Conservation (phyloP, 331 rosid genomes). For the Malus hybrid region DNA sequence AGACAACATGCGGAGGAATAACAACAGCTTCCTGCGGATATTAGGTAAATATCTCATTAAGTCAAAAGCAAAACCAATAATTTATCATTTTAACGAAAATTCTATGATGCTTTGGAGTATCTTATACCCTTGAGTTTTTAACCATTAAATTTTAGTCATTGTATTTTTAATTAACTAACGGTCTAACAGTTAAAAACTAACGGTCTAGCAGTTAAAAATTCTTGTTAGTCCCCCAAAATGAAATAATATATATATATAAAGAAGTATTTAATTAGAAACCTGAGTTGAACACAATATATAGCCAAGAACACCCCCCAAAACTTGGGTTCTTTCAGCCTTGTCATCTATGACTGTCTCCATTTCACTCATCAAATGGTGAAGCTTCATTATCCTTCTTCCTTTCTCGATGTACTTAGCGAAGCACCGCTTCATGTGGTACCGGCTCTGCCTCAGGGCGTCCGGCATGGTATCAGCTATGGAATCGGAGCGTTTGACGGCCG, state of each 20-base stretch:
- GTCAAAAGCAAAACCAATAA: background rate
- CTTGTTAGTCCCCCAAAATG: no score
- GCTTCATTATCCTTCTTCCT: slow-evolving; percentile 67
- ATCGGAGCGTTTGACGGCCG: slow-evolving; percentile 35
- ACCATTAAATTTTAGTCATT: background rate
- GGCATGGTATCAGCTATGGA: slow-evolving; percentile 59
- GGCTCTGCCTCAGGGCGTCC: slow-evolving; percentile 70
- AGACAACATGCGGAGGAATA: slow-evolving; percentile 69
- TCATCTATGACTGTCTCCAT: slow-evolving; percentile 60
- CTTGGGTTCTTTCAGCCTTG: slow-evolving; percentile 38
- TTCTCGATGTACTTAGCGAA: slow-evolving; percentile 68
- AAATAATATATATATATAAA: no score
- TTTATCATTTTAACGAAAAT: background rate
- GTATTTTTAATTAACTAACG: no score
- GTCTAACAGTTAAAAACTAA: background rate
- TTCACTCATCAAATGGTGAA: slow-evolving; percentile 65
- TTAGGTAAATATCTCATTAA: background rate
- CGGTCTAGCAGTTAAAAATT: background rate
- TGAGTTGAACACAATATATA: slow-evolving; percentile 59
- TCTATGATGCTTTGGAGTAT: background rate
- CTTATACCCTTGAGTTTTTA: no score
- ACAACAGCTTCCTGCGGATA: slow-evolving; percentile 66
- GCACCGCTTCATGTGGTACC: slow-evolving; percentile 76
- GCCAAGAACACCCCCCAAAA: slow-evolving; percentile 67
- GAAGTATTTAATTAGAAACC: slow-evolving; percentile 27